Conservation (phyloP, 2,329 filamentous ascomycete genomes). For the Aspergillus flavus region DNA sequence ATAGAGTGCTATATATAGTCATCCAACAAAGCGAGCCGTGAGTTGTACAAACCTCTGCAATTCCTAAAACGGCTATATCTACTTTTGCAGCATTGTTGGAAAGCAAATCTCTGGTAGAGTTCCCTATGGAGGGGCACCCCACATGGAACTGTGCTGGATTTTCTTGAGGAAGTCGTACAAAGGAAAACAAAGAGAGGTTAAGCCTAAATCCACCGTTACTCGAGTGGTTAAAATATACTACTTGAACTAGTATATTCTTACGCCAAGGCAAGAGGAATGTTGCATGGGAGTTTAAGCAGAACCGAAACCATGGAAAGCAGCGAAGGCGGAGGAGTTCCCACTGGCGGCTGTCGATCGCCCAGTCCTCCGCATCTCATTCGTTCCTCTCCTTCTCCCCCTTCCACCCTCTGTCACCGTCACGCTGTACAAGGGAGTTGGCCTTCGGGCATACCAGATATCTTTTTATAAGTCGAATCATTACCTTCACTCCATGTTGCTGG, state of each 20-base stretch:
- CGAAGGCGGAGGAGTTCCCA: conserved; percentile 5
- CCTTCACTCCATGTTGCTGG: not conserved
- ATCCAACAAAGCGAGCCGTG: not conserved
- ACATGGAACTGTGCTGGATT: not conserved
- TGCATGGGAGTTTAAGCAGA: conserved; percentile 4
- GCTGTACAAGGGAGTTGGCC: not conserved
- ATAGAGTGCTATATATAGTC: not conserved
- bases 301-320: conserved; percentile 1
- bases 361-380: conserved; percentile 4
- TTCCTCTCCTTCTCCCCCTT: not conserved
- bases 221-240: not conserved
- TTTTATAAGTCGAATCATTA: not conserved
- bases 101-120: not conserved
- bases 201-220: not conserved
- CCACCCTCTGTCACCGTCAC: not conserved
- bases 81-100: not conserved
- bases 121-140: not conserved
- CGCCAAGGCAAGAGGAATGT: not conserved
- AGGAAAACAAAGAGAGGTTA: not conserved
- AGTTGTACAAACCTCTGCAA: conserved; percentile 1
- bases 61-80: not conserved
- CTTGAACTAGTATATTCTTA: not conserved
- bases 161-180: not conserved
- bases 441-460: not conserved
- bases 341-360: conserved; percentile 1